Evolutionary conservation across 2,329 filamentous ascomycete species (phyloP).

Genomic region (Talaromyces sp.): DNA sequence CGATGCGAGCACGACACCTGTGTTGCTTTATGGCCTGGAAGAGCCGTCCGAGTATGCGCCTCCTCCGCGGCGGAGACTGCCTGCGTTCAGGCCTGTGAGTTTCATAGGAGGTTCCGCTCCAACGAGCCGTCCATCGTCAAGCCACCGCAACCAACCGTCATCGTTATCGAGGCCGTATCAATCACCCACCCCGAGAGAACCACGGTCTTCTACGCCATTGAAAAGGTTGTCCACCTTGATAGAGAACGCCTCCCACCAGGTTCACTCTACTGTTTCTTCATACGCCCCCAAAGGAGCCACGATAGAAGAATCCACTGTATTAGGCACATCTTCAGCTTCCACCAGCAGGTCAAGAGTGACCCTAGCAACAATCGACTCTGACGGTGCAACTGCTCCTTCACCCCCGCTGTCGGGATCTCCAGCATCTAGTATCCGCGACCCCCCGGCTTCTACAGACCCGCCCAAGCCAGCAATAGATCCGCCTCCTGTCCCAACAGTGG

Average conservation of each 20-base stretch:
- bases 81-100: not conserved
- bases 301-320: not conserved
- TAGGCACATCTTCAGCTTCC: conserved; percentile 1
- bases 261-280: not conserved
- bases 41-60: conserved; percentile 5
- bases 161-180: not conserved
- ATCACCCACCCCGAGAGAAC: not conserved
- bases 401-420: not conserved
- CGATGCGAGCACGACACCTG: conserved; percentile 4
- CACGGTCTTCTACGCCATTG: not conserved
- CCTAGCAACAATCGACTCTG: not conserved
- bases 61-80: not conserved
- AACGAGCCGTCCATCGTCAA: not conserved
- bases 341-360: conserved; percentile 7
- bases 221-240: conserved; percentile 4
- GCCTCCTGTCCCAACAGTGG: not conserved
- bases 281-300: not conserved
- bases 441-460: not conserved
- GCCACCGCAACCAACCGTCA: conserved; percentile 2
- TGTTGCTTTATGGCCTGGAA: conserved; percentile 10
- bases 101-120: not conserved
- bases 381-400: not conserved
- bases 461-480: not conserved
- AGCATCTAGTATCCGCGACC: not conserved
- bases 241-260: not conserved